Evolutionary conservation across 2,329 filamentous ascomycete species (phyloP).

Genomic region (Herpomyces periplanetae): DNA sequence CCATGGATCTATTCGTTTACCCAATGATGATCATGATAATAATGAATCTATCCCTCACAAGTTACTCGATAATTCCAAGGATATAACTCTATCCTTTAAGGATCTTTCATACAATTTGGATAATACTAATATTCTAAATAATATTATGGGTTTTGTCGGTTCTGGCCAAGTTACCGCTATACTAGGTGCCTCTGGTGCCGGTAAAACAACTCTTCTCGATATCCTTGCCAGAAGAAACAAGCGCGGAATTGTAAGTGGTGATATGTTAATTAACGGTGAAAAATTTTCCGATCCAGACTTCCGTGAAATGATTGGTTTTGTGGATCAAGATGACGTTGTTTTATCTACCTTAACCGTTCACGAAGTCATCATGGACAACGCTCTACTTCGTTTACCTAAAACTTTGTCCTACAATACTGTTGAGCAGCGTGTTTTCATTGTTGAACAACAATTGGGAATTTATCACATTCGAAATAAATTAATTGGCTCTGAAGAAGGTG

Average conservation of each 20-base stretch:
- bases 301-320: conserved; percentile 68
- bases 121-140: conserved; percentile 42
- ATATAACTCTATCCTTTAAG: conserved; percentile 52
- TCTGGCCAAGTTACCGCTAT: conserved; percentile 88
- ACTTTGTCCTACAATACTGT: conserved; percentile 67
- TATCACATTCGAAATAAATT: conserved; percentile 70
- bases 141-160: conserved; percentile 48
- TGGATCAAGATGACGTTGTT: conserved; percentile 94
- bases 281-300: conserved; percentile 51
- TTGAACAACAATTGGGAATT: conserved; percentile 82
- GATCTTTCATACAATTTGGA: conserved; percentile 57
- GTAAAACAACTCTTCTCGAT: conserved; percentile 86
- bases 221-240: conserved; percentile 93
- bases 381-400: conserved; percentile 51
- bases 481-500: conserved; percentile 85
- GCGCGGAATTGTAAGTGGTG: conserved; percentile 30
- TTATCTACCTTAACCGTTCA: conserved; percentile 80
- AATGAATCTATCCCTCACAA: conserved; percentile 50
- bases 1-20: conserved; percentile 31
- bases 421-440: conserved; percentile 57
- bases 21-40: conserved; percentile 51
- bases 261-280: conserved; percentile 77
- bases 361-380: conserved; percentile 82
- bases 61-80: conserved; percentile 64
- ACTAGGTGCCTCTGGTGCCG: conserved; percentile 88